Evolutionary conservation across 495 filamentous ascomycete species (phyloP), one percentile per base, ranked within the genome.

Genomic region (Daldinia decipiens): DNA sequence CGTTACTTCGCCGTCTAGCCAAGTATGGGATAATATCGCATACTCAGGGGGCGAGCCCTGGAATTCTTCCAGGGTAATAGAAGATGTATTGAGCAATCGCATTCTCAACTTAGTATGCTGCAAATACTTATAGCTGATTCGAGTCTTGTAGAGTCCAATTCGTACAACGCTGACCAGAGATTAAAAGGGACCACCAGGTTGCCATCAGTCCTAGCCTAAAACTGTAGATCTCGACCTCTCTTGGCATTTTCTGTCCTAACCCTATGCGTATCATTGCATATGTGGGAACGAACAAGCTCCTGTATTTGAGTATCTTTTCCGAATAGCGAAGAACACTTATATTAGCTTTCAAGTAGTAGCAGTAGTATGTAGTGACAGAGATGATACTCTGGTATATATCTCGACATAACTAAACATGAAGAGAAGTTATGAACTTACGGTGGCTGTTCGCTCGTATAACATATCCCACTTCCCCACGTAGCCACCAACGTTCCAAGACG

Each of bases 41-140:
- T 58, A 58, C 19, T 24, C 32, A 8, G 55, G 55, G 17, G 34
- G 32, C 8, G 11, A 26, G 4, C 34, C 55, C 24, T 39, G 32
- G 32, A 40, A 58, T 15, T 40, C 55, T 21, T 58, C 55, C 12
- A 40, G 8, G 15, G 7, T 13, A 19, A 58, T n/a, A 13, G n/a
- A 17, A 38, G 7, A 24, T 7, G 38, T 45, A 38, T 59, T 26
- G 15, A 59, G 55, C 9, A 58, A 31, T 24, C 55, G 32, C 55
- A 58, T 81, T 53, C 8, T 61, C 36, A n/a, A 39, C 12, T 39
- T n/a, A 5, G 4, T 39, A n/a, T 5, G 38, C 12, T 39, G 12
- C 0, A 39, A n/a, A n/a, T 39, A 39, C 13, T 3, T 39, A 39
- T n/a, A 3, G 38, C 38, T 3, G 13, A 39, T 11, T 7, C 38